These are phyloP conservation scores for Physocladia obscura DNA, from an alignment of 192 early-diverging fungal genomes.

Conservation along the genomic window DNA sequence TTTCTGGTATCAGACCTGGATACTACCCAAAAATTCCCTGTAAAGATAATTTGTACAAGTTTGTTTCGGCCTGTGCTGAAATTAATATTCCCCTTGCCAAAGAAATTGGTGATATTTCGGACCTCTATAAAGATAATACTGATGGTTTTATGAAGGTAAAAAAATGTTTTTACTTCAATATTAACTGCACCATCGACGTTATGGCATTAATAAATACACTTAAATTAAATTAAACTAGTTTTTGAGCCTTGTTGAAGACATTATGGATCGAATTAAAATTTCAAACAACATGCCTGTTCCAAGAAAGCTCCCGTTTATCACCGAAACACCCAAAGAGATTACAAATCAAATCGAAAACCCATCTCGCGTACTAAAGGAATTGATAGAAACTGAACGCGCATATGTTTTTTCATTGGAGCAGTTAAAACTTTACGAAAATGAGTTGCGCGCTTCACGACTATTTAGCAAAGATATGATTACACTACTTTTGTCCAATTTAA, in stretches of 20 bases:
- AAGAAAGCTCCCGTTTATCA: conserved; percentile 42
- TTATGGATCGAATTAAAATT: conserved; percentile 76
- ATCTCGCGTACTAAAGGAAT: conserved; percentile 82
- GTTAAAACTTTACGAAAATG: conserved; percentile 52
- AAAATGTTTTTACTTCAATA: too few relatives aligned
- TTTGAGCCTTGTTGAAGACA: conserved; percentile 76
- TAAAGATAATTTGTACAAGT: conserved; percentile 84
- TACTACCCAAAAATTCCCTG: conserved; percentile 57
- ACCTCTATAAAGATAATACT: conserved; percentile 91
- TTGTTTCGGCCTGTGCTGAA: conserved; percentile 77
- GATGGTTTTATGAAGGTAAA: conserved; percentile 96
- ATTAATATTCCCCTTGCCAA: conserved; percentile 59
- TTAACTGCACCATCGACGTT: too few relatives aligned
- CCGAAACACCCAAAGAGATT: conserved; percentile 9
- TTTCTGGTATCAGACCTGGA: conserved; percentile 25
- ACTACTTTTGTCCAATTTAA: conserved; percentile 89
- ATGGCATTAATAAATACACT: too few relatives aligned
- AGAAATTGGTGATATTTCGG: conserved; percentile 81
- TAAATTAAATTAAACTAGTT: conserved; percentile 47
- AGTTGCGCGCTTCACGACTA: conserved; percentile 54
- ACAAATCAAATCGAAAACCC: conserved; percentile 78
- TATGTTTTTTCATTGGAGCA: conserved; percentile 88
- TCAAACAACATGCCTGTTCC: conserved; percentile 59
- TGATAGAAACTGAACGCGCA: conserved; percentile 92
- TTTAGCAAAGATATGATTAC: conserved; percentile 77